Conservation (phyloP, 2,329 filamentous ascomycete genomes). For the Lojkania enalia region DNA sequence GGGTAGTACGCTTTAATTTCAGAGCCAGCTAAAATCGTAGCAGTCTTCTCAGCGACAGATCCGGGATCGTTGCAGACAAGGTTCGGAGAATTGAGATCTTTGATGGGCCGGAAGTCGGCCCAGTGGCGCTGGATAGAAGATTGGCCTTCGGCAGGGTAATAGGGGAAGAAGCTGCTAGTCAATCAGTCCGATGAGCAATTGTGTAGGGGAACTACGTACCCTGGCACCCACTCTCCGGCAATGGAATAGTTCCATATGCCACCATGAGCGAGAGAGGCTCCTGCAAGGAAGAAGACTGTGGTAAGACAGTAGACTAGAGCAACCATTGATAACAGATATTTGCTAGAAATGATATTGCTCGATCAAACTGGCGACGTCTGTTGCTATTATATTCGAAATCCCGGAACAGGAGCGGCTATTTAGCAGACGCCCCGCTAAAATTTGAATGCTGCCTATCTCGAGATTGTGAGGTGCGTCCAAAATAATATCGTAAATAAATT, state of each 20-base stretch:
- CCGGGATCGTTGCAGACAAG: conserved; percentile 4
- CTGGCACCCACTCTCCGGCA: conserved; percentile 1
- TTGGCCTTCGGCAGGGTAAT: conserved; percentile 5
- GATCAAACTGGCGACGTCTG: no score
- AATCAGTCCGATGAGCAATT: conserved; percentile 2
- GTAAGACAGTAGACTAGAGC: no score
- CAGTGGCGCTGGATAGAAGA: conserved; percentile 6
- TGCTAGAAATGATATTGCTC: no score
- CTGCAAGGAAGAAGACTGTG: no score
- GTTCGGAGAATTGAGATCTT: neutral
- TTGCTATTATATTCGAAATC: no score
- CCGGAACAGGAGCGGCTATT: no score
- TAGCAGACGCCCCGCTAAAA: no score
- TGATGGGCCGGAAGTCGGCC: conserved; percentile 4
- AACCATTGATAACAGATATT: no score
- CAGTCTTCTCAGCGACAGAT: conserved; percentile 1
- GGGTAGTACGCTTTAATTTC: conserved; percentile 7
- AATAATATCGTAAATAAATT: no score
- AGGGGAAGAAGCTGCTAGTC: conserved; percentile 1
- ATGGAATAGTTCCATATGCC: conserved; percentile 7
- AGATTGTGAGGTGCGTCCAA: no score
- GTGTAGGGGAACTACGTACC: neutral
- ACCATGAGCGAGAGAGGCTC: conserved; percentile 1
- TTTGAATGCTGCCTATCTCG: no score
- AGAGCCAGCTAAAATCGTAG: neutral